phyloP scores from a whole-genome alignment of 108 stramenopile genomes.

The Epipyxis sp. region DNA sequence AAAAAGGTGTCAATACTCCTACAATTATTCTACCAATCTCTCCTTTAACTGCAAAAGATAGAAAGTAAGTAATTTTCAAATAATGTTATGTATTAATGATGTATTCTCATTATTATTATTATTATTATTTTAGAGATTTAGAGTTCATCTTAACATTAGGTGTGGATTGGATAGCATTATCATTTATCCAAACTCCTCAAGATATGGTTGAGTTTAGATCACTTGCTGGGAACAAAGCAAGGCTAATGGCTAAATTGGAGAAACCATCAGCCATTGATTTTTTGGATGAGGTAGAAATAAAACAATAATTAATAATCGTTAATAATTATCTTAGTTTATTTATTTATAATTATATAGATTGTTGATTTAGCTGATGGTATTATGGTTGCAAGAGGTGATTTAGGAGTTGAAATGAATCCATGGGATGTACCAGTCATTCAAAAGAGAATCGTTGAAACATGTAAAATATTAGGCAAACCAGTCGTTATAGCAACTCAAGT shows the following conservation, averaged over 20 bases:
- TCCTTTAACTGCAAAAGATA: slow-evolving; percentile 82
- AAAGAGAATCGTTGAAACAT: slow-evolving; percentile 87
- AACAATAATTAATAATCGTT: too few species aligned
- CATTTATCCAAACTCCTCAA: slow-evolving; percentile 82
- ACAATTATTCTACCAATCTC: slow-evolving; percentile 78
- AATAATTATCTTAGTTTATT: too few species aligned
- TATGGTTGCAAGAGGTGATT: slow-evolving; percentile 94
- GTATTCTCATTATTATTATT: too few species aligned
- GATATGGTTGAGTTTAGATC: slow-evolving; percentile 78
- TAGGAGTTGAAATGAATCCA: slow-evolving; percentile 89
- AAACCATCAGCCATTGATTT: slow-evolving; percentile 59
- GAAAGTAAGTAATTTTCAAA: too few species aligned
- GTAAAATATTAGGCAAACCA: slow-evolving; percentile 75
- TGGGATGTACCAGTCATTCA: slow-evolving; percentile 92
- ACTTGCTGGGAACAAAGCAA: slow-evolving; percentile 65
- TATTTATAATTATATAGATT: too few species aligned
- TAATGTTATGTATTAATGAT: too few species aligned
- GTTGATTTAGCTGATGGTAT: slow-evolving; percentile 82
- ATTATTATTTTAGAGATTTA: too few species aligned
- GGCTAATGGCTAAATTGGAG: slow-evolving; percentile 94
- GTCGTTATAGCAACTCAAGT: slow-evolving; percentile 78
- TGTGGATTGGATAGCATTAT: slow-evolving; percentile 91
- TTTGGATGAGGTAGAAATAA: too few species aligned
- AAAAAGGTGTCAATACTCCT: slow-evolving; percentile 58
- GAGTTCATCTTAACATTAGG: slow-evolving; percentile 77